Conservation (phyloP, 2,329 filamentous ascomycete species). For the Colletotrichum chrysophilum region DNA sequence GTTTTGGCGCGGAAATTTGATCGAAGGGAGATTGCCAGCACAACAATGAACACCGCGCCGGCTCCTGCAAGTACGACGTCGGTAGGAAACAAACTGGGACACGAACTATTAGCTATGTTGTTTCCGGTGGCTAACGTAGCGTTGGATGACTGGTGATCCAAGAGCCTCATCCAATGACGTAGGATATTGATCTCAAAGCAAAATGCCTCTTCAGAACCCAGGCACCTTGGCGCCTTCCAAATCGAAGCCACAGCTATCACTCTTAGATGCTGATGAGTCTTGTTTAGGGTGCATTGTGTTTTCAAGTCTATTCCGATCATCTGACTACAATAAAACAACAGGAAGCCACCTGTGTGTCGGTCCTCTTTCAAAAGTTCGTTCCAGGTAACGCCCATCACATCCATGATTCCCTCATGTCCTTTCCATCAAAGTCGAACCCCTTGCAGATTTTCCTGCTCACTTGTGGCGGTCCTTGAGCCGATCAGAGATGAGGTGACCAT, state of each 20-base stretch:
- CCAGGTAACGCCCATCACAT: background rate
- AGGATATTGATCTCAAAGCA: background rate
- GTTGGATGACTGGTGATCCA: background rate
- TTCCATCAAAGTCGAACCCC: background rate
- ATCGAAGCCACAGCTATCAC: background rate
- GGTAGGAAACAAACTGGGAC: background rate
- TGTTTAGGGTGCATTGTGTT: background rate
- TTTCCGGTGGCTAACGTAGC: background rate
- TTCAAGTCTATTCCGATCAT: background rate
- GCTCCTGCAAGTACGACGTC: background rate
- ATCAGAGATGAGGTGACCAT: background rate
- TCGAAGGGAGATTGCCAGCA: background rate
- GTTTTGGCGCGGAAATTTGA: background rate
- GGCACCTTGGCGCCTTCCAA: background rate
- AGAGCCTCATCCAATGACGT: background rate
- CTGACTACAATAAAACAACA: background rate
- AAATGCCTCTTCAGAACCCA: background rate
- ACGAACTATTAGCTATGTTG: background rate
- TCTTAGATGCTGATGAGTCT: background rate
- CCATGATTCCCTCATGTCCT: background rate
- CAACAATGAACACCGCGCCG: background rate
- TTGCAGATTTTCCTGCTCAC: background rate
- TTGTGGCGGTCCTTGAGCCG: background rate
- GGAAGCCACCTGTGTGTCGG: background rate
- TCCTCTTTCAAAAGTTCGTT: background rate